Base-by-base conservation (phyloP, 805 yeast species). In the Nakazawaea holstii region DNA sequence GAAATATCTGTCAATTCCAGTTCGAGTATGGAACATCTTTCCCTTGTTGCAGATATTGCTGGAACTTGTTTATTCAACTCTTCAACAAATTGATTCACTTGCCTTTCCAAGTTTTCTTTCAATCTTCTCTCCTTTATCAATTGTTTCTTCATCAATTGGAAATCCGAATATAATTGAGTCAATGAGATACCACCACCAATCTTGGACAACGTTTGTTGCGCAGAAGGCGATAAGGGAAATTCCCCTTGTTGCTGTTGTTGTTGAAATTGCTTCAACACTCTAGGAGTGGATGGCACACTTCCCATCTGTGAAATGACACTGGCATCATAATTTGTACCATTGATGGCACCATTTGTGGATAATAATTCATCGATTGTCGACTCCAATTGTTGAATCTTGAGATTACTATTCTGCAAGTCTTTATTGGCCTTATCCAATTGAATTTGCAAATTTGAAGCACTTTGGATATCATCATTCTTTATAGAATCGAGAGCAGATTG, bases 61-160 rank as follows among this genome's bases (percentile, higher is more conserved):
- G 98, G 97, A 47, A 87, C 81, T 57, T 86, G 82, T 29, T 77
- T 72, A 56, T 89, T 95, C 52, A 91, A 69, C 61, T 90, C 97
- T 15, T 73, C 71, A 30, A 90, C 79, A 53, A 92, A 81, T 1
- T 73, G 69, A 55, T 85, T 84, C 49, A 91, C 70, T 61, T 88
- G 92, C 32, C 69, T 63, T 47, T 90, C 86, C 50, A 92, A 70
- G 46, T 77, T 74, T 49, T 79, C 81, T 55, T 87, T 88, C 45
- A 85, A 84, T 14, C 82, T 73, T 55, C 81, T 78, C 62, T 89
- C 96, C 45, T 79, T 74, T 2, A 79, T 72, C 42, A 87, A 67
- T 53, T 84, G 86, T 53, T 76, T 84, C 61, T 80, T 82, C 49
- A 87, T 63, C 46, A 77, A 69, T 51, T 78, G 76, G 56, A 77